Percentiles rank a stretch among this genome's conserved stretches.
These are phyloP conservation scores for Ricinus communis DNA, from an alignment of 345 rosid genomes.

Conservation along the genomic window DNA sequence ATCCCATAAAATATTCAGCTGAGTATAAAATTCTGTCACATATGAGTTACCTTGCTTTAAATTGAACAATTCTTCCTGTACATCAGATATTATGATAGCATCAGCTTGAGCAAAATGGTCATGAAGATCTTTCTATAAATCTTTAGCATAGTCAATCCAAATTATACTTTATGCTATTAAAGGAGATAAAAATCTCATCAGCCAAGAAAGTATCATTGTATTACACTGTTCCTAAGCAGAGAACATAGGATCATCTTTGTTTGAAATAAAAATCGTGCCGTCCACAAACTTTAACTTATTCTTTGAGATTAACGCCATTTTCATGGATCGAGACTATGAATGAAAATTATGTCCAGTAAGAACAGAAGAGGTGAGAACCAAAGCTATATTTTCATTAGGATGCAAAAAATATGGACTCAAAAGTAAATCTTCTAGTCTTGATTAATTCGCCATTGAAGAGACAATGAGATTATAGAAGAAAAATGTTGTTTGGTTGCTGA, in stretches of 20 bases:
- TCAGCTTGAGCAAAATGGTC: background rate
- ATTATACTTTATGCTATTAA: no score
- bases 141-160: no score
- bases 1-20: background rate
- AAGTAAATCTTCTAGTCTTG: no score
- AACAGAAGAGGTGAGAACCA: background rate
- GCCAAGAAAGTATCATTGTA: background rate
- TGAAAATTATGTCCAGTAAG: background rate
- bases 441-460: background rate
- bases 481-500: no score
- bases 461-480: background rate
- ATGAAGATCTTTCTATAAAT: no score
- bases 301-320: background rate
- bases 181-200: background rate
- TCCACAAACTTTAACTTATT: background rate
- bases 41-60: background rate
- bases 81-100: background rate
- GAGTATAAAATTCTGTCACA: background rate
- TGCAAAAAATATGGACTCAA: background rate
- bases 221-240: background rate
- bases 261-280: background rate
- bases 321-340: background rate
- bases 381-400: background rate
- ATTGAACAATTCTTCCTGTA: background rate
- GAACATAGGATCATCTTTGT: background rate